Conservation (phyloP, 495 filamentous ascomycete species). For the Clavariopsis aquatica region DNA sequence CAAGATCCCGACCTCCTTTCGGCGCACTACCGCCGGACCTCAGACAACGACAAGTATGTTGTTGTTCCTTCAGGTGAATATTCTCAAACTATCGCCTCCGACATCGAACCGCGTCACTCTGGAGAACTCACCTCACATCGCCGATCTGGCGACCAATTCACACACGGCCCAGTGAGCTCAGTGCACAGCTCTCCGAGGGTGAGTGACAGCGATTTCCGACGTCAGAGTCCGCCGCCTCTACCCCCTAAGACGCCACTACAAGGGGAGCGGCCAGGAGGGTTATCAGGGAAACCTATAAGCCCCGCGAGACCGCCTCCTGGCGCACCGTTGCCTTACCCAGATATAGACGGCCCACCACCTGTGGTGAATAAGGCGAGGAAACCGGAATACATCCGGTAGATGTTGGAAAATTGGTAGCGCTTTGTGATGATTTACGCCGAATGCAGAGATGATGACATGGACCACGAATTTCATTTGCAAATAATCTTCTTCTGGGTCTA, state of each 20-base stretch:
- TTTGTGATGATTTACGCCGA: not conserved
- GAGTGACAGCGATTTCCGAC: conserved; percentile 49
- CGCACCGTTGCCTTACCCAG: conserved; percentile 69
- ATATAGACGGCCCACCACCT: conserved; percentile 79
- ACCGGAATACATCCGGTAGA: conserved; percentile 54
- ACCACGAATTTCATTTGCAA: not conserved
- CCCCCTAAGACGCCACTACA: conserved; percentile 39
- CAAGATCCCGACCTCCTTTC: conserved; percentile 25
- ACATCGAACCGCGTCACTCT: conserved; percentile 31
- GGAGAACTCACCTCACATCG: conserved; percentile 38
- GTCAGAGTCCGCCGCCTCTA: conserved; percentile 65
- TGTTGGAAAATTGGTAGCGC: not conserved
- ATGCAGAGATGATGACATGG: not conserved
- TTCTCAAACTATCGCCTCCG: conserved; percentile 48
- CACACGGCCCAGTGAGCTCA: conserved; percentile 43
- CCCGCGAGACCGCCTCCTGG: conserved; percentile 56
- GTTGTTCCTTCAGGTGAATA: conserved; percentile 61
- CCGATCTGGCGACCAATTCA: conserved; percentile 40
- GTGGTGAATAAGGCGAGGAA: conserved; percentile 82
- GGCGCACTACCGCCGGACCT: conserved; percentile 43
- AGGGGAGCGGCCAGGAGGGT: not conserved
- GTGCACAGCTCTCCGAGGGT: conserved; percentile 46
- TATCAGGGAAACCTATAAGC: conserved; percentile 47
- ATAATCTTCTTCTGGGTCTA: not conserved
- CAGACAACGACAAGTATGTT: conserved; percentile 60